Percentiles rank a stretch among this genome's conserved stretches.
Conservation (phyloP, 352 stramenopile species). For the Phytophthora vignae region DNA sequence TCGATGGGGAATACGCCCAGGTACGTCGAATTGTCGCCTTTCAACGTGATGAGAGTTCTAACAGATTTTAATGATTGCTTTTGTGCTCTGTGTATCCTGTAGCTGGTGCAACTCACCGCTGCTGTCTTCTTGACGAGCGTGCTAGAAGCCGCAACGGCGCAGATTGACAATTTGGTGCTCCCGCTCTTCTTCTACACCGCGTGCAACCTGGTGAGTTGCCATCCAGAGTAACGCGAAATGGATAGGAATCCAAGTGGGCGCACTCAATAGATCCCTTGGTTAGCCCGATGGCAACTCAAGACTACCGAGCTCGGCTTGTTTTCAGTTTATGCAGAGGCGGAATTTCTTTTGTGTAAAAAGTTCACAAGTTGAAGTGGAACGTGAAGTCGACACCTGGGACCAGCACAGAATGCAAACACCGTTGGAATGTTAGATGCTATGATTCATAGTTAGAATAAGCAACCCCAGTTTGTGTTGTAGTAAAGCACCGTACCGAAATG, state of each 20-base stretch:
- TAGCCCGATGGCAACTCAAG: too few species aligned
- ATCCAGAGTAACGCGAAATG: constrained; percentile 45
- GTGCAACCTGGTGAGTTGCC: constrained; percentile 57
- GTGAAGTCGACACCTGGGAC: not conserved
- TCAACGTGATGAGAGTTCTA: not conserved
- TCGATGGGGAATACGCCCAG: constrained; percentile 34
- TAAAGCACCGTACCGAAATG: not conserved
- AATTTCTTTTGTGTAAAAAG: not conserved
- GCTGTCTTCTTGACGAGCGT: constrained; percentile 57
- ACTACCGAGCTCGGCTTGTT: too few species aligned
- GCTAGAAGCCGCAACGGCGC: constrained; percentile 64
- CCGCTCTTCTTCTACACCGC: constrained; percentile 65
- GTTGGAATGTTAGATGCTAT: not conserved
- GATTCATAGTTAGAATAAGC: not conserved
- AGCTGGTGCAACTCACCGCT: not conserved
- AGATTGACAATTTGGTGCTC: constrained; percentile 84
- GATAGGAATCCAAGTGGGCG: not conserved
- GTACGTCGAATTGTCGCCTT: constrained; percentile 21
- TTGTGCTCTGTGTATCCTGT: constrained; percentile 6
- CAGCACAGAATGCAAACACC: not conserved
- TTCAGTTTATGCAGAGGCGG: too few species aligned
- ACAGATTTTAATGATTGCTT: not conserved
- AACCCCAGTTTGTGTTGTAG: not conserved
- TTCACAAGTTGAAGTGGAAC: not conserved
- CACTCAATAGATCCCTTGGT: too few species aligned